These are phyloP conservation scores for Chaetomium strumarium DNA, from an alignment of 2,329 filamentous ascomycete genomes.

Conservation along the genomic window DNA sequence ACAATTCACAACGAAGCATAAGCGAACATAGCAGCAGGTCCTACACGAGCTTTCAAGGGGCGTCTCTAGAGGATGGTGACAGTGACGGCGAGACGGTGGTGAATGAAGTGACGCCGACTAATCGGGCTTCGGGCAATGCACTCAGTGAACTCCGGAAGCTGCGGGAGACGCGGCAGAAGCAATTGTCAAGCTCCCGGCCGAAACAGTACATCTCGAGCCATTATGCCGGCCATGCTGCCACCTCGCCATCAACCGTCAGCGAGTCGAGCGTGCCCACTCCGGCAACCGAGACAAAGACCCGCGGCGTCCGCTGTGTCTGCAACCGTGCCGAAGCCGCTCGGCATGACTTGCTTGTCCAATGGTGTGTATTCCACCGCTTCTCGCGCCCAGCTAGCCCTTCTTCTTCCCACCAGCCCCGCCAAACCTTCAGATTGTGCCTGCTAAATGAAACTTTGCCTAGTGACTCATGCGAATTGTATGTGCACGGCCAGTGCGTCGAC, in stretches of 20 bases:
- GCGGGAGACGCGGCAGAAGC: slow-evolving; percentile 39
- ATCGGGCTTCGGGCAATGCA: slow-evolving; percentile 44
- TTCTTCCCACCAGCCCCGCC: background rate
- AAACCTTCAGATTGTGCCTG: slow-evolving; percentile 7
- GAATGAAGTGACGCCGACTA: slow-evolving; percentile 35
- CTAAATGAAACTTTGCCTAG: slow-evolving; percentile 36
- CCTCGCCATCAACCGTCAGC: slow-evolving; percentile 48
- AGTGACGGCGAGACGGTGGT: slow-evolving; percentile 56
- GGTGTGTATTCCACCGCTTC: slow-evolving; percentile 39
- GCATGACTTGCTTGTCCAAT: slow-evolving; percentile 56
- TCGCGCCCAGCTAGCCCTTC: background rate
- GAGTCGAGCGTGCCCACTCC: slow-evolving; percentile 44
- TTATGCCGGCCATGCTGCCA: slow-evolving; percentile 33
- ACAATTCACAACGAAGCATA: slow-evolving; percentile 41
- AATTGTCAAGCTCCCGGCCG: slow-evolving; percentile 29
- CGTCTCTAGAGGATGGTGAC: slow-evolving; percentile 37
- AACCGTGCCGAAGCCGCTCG: slow-evolving; percentile 36
- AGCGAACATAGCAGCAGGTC: slow-evolving; percentile 45
- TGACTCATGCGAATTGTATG: slow-evolving; percentile 60
- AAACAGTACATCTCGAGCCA: slow-evolving; percentile 32
- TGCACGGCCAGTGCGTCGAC: slow-evolving; percentile 58
- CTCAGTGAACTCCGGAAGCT: slow-evolving; percentile 55
- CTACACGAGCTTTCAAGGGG: slow-evolving; percentile 32
- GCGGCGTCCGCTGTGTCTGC: slow-evolving; percentile 53
- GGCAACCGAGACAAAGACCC: slow-evolving; percentile 36